Evolutionary conservation across 352 stramenopile genomes (phyloP).

Genomic region (Globisporangium orthogonon): DNA sequence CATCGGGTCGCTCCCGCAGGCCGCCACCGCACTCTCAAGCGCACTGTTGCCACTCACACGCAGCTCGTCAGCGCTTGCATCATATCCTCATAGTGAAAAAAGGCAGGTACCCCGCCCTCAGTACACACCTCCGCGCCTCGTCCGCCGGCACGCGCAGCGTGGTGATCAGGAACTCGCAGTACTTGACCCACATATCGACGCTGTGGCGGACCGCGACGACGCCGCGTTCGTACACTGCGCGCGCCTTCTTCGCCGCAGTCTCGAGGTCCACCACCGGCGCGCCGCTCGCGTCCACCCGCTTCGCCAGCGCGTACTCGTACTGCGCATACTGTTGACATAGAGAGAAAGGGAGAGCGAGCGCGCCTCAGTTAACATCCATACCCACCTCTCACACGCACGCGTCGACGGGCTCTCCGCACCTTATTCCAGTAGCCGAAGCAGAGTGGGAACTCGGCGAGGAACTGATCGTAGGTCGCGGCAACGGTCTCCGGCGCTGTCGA

Average conservation of each 20-base stretch:
- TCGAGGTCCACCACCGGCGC: conserved; percentile 28
- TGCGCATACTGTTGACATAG: conserved; percentile 46
- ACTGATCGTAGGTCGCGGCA: conserved; percentile 61
- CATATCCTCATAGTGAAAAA: neutral
- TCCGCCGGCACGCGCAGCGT: conserved; percentile 51
- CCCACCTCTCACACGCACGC: neutral
- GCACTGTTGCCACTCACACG: conserved; percentile 22
- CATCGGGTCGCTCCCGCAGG: conserved; percentile 56
- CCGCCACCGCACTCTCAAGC: conserved; percentile 44
- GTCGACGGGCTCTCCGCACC: conserved; percentile 18
- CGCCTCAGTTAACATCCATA: no score
- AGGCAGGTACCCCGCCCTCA: neutral
- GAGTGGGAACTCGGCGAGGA: conserved; percentile 68
- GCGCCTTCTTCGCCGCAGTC: conserved; percentile 39
- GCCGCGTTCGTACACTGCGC: conserved; percentile 62
- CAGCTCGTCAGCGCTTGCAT: conserved; percentile 3
- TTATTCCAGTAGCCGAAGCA: conserved; percentile 88
- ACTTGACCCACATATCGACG: conserved; percentile 85
- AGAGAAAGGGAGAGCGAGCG: neutral
- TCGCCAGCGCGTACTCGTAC: conserved; percentile 47
- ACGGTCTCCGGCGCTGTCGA: conserved; percentile 41
- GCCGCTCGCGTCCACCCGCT: conserved; percentile 27
- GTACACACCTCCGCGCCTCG: conserved; percentile 46
- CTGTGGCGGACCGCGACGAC: conserved; percentile 56
- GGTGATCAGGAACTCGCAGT: conserved; percentile 71